Percentiles rank a stretch among this genome's conserved stretches.
These are phyloP conservation scores for Cyclotella atomus DNA, from an alignment of 108 stramenopile genomes.

Conservation along the genomic window DNA sequence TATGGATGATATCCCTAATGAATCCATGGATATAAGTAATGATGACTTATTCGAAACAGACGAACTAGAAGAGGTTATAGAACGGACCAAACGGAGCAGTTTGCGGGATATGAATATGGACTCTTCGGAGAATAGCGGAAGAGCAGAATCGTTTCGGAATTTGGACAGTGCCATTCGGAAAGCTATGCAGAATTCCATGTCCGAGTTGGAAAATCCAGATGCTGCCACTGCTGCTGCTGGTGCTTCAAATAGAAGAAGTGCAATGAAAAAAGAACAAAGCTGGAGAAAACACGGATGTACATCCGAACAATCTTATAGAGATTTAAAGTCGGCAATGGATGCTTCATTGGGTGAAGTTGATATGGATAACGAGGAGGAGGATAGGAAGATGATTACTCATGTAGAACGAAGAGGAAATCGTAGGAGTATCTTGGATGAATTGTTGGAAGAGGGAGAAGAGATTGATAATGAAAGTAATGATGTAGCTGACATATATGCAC, in stretches of 20 bases:
- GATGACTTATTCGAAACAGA: no score
- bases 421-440: not conserved
- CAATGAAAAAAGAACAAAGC: not conserved
- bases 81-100: no score
- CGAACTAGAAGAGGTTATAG: no score
- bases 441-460: not conserved
- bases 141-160: no score
- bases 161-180: not conserved
- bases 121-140: no score
- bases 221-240: not conserved
- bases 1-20: no score
- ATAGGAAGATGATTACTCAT: not conserved
- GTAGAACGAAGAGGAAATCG: not conserved
- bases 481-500: no score
- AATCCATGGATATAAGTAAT: no score
- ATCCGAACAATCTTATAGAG: not conserved
- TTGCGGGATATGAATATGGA: no score
- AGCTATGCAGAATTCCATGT: not conserved
- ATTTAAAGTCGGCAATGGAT: not conserved
- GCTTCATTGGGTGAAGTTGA: not conserved
- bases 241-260: not conserved
- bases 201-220: not conserved
- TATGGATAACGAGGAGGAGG: not conserved
- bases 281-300: not conserved
- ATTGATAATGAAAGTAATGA: no score